A percentile compares a stretch with the other conserved stretches of the same genome.
These are phyloP conservation scores for Primulina tabacum DNA, from an alignment of 257 asterid species.

Conservation along the genomic window DNA sequence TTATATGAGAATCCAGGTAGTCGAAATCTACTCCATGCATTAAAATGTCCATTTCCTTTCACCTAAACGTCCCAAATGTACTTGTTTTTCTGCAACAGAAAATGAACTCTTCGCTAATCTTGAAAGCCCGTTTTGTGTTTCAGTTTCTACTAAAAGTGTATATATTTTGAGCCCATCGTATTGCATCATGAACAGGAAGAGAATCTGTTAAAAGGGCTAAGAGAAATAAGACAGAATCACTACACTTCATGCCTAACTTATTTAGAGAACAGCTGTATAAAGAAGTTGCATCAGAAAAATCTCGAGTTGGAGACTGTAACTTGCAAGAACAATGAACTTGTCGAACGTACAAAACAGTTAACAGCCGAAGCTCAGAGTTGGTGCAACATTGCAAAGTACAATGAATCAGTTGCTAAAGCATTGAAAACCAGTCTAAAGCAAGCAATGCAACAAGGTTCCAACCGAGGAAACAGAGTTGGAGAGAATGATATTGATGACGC, in stretches of 20 bases:
- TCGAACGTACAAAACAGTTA: conserved; percentile 62
- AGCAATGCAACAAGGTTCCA: conserved; percentile 49
- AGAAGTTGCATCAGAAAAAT: conserved; percentile 65
- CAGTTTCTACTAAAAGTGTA: background rate
- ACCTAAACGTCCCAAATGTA: background rate
- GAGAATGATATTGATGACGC: conserved; percentile 68
- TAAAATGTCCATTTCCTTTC: background rate
- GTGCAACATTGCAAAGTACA: conserved; percentile 84
- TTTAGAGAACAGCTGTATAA: conserved; percentile 43
- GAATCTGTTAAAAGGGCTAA: conserved; percentile 49
- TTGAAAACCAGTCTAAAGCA: conserved; percentile 62
- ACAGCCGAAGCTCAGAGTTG: conserved; percentile 74
- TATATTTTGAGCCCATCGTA: background rate
- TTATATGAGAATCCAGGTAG: conserved; percentile 72
- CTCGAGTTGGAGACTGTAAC: conserved; percentile 54
- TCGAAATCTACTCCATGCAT: background rate
- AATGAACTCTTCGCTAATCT: background rate
- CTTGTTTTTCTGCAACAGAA: too few species aligned
- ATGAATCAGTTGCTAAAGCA: conserved; percentile 66
- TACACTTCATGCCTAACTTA: conserved; percentile 51
- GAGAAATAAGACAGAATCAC: conserved; percentile 70
- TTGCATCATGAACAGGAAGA: conserved; percentile 53
- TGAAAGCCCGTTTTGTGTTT: background rate
- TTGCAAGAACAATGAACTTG: conserved; percentile 63
- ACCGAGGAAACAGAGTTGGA: conserved; percentile 60